A percentile compares a stretch with the other conserved stretches of the same genome.
Conservation (phyloP, 1,284 basidiomycete species). For the Cerrena zonata region DNA sequence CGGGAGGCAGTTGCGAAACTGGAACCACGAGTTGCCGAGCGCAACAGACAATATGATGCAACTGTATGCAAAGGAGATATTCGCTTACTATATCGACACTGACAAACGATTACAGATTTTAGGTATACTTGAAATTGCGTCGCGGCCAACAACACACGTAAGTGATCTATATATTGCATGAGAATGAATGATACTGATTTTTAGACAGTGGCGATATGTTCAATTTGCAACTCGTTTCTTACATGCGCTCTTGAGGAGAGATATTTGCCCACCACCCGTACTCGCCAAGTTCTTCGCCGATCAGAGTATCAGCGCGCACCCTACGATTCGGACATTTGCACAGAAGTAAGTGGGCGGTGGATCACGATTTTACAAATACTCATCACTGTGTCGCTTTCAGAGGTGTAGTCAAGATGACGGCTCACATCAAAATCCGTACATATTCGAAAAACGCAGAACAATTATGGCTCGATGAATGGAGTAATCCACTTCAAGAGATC, state of each 20-base stretch:
- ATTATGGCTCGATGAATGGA: constrained; percentile 77
- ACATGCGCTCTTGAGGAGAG: constrained; percentile 69
- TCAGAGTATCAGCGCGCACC: constrained; percentile 73
- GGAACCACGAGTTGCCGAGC: constrained; percentile 35
- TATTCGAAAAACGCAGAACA: constrained; percentile 65
- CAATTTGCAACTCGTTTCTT: constrained; percentile 76
- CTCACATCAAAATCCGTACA: constrained; percentile 81
- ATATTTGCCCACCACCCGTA: constrained; percentile 59
- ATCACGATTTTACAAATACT: too few species aligned
- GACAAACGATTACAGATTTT: constrained; percentile 40
- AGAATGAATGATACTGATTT: constrained; percentile 4
- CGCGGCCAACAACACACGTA: constrained; percentile 66
- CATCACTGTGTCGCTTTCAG: too few species aligned
- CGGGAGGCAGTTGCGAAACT: constrained; percentile 38
- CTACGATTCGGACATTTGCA: constrained; percentile 69
- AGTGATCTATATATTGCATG: constrained; percentile 21
- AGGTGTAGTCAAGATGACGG: constrained; percentile 69
- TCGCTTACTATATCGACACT: constrained; percentile 6
- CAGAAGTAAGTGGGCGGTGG: constrained; percentile 52
- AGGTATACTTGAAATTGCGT: constrained; percentile 65
- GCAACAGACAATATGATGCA: constrained; percentile 41
- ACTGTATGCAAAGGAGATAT: constrained; percentile 37
- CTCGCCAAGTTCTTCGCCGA: constrained; percentile 67
- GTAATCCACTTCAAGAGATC: constrained; percentile 63
- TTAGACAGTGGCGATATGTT: constrained; percentile 79